Evolutionary conservation across 805 yeast genomes (phyloP), one percentile per base, ranked within the genome.

Genomic region (Sugiyamaella chiloensis): DNA sequence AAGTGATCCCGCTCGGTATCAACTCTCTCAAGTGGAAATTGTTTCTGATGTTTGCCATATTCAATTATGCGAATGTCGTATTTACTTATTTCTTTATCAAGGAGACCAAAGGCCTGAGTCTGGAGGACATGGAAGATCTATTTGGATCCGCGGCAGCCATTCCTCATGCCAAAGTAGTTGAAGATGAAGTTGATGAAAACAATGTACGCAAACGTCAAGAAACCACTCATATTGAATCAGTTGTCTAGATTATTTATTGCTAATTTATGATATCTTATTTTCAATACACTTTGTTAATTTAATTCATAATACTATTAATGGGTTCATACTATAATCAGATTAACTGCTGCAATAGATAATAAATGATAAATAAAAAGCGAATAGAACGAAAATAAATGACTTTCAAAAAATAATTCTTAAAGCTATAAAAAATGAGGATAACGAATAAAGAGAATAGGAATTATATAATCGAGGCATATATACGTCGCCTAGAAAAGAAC

Each of bases 111-210:
- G 91, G 91, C 51, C 74, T 85, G 60, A 73, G 85, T 37, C 75
- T 85, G 65, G 93, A 85, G 68, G 88, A 85, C 68, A 86, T 85
- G 57, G 87, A 85, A 63, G 79, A 75, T 59, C 70, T 81, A 71
- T 73, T 69, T 56, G 63, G 50, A 2, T 40, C 52, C 30, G 47
- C 54, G 8, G 46, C 42, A 30, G 55, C 54, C 20, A 41, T 53
- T 40, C 54, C 56, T 37, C 50, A 44, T 32, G 44, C 36, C 3
- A 41, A 44, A 8, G 24, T 47, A 16, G 47, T 44, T 31, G 43
- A 40, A 3, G 20, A 40, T 20, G 52, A 45, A 7, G 46, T 44
- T 40, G 42, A 39, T 30, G 45, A 36, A 4, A 30, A 36, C 4
- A 37, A 27, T 11, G 37, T 11, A 26, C 37, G 21, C 16, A 34